These are phyloP conservation scores for Rhodomyrtus tomentosa DNA, from an alignment of 345 rosid genomes.

Conservation along the genomic window DNA sequence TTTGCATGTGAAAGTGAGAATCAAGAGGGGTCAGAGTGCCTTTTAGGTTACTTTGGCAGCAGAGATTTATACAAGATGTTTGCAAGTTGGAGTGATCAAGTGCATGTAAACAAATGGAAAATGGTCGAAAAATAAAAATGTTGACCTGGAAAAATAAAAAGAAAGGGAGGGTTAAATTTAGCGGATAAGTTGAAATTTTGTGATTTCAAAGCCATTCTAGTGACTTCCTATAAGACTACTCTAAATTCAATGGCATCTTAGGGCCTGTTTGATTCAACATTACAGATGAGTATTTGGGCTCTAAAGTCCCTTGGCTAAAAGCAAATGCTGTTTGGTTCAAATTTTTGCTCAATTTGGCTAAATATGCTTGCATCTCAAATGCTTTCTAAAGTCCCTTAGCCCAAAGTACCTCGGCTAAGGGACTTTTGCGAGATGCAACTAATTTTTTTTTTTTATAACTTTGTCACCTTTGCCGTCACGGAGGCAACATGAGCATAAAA, in stretches of 20 bases:
- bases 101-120: background rate
- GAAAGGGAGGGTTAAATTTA: background rate
- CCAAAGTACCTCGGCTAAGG: too few relatives aligned
- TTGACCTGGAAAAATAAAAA: background rate
- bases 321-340: too few relatives aligned
- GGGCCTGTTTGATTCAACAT: too few relatives aligned
- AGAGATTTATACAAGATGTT: background rate
- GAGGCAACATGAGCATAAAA: too few relatives aligned
- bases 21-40: background rate
- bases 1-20: background rate
- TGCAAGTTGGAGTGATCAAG: background rate
- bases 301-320: too few relatives aligned
- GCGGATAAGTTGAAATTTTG: background rate
- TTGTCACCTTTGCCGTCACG: too few relatives aligned
- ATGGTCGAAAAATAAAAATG: background rate
- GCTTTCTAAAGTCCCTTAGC: too few relatives aligned
- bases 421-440: too few relatives aligned
- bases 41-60: background rate
- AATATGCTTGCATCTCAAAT: too few relatives aligned
- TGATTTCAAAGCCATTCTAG: background rate
- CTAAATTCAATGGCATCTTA: background rate
- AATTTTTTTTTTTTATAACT: too few relatives aligned
- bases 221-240: background rate
- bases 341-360: too few relatives aligned
- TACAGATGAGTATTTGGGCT: too few relatives aligned